phyloP scores from a whole-genome alignment of 306 rosid genomes.

The Carpinus fangiana region DNA sequence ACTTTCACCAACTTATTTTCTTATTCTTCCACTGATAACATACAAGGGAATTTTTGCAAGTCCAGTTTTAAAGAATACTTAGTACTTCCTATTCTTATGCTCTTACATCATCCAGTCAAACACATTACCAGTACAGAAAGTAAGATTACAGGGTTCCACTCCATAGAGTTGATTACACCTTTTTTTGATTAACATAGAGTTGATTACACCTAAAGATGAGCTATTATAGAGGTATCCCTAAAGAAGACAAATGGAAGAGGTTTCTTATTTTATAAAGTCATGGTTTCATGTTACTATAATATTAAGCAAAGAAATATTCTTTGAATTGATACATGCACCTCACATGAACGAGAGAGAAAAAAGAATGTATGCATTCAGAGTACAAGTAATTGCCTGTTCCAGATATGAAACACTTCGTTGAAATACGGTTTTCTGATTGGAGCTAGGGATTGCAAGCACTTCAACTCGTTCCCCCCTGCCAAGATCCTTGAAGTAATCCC shows the following conservation, averaged over 20 bases:
- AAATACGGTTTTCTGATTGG: conserved; percentile 48
- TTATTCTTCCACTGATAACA: not conserved
- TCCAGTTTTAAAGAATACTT: not conserved
- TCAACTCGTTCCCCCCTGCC: conserved; percentile 89
- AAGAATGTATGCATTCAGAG: not conserved
- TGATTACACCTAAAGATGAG: not conserved
- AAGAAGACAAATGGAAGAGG: conserved; percentile 13
- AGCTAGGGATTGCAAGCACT: conserved; percentile 79
- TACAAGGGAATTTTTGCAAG: not conserved
- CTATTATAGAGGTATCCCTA: not conserved
- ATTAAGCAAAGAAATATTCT: conserved; percentile 15
- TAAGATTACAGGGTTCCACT: not conserved
- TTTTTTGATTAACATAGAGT: not conserved
- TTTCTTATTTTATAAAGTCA: conserved; percentile 13
- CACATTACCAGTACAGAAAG: conserved; percentile 9
- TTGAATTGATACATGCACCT: conserved; percentile 20
- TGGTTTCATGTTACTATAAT: conserved; percentile 11
- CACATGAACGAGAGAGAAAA: conserved; percentile 11
- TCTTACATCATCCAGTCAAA: conserved; percentile 1
- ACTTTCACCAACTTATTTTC: not conserved
- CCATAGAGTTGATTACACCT: not conserved
- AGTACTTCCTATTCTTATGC: not conserved
- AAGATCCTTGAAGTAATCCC: conserved; percentile 79
- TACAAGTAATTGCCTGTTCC: conserved; percentile 60
- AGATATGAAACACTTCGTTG: conserved; percentile 69